A percentile compares a stretch with the other conserved stretches of the same genome.
These are phyloP conservation scores for Monosporascus sp. DNA, from an alignment of 2,329 filamentous ascomycete species.

Conservation along the genomic window DNA sequence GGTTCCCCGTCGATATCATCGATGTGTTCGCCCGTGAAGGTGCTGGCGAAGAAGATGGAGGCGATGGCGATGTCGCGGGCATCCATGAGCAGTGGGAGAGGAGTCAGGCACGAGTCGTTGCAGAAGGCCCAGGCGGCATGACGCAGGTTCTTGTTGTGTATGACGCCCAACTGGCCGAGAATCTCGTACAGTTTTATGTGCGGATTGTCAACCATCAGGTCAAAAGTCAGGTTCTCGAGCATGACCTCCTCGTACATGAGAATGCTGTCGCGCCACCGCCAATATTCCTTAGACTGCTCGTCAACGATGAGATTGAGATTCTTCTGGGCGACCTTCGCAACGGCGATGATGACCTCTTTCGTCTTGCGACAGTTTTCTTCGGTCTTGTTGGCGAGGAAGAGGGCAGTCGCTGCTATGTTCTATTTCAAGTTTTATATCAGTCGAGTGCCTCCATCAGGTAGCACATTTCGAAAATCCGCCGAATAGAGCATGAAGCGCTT, in stretches of 20 bases:
- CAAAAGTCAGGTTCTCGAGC: conserved; percentile 88
- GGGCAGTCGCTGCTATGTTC: conserved; percentile 81
- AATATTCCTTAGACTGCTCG: conserved; percentile 97
- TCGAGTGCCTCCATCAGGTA: neutral
- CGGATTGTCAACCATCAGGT: conserved; percentile 84
- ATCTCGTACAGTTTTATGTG: conserved; percentile 81
- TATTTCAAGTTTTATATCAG: conserved; percentile 28
- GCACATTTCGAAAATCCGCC: neutral
- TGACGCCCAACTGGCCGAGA: conserved; percentile 65
- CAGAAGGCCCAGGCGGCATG: conserved; percentile 92
- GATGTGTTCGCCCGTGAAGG: conserved; percentile 68
- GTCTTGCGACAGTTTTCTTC: conserved; percentile 97
- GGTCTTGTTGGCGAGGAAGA: conserved; percentile 95
- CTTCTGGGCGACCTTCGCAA: conserved; percentile 92
- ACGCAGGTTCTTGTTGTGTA: conserved; percentile 75
- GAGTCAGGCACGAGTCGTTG: conserved; percentile 83
- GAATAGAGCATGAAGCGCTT: neutral
- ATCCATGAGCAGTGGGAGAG: conserved; percentile 75
- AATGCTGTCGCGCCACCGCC: conserved; percentile 95
- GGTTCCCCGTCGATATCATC: conserved; percentile 70
- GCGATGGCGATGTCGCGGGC: conserved; percentile 78
- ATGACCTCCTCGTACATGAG: conserved; percentile 88
- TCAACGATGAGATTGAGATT: conserved; percentile 86
- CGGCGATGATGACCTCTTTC: conserved; percentile 87
- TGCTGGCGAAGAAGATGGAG: conserved; percentile 81